Conservation (phyloP, 768 basidiomycete genomes). For the Termitomyces titanicus region DNA sequence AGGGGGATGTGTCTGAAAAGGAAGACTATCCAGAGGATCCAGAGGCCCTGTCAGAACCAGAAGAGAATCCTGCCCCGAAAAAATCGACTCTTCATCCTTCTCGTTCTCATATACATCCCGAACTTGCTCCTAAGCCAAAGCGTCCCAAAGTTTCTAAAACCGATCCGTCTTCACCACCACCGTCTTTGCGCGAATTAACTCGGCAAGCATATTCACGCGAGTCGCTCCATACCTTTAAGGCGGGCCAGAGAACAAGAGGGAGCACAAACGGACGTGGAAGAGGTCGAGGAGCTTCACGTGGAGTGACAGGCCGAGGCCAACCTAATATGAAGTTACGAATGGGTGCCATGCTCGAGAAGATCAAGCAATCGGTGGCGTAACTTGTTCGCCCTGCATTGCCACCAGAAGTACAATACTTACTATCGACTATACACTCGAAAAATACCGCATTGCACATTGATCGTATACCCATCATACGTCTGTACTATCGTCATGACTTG, state of each 20-base stretch:
- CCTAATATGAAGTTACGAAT: constrained; percentile 82
- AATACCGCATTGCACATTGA: constrained; percentile 2
- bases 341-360: constrained; percentile 83
- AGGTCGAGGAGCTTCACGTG: constrained; percentile 20
- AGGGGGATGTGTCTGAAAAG: constrained; percentile 13
- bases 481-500: constrained; percentile 21
- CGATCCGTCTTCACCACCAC: constrained; percentile 13
- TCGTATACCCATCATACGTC: constrained; percentile 10
- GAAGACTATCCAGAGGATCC: background rate
- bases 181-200: constrained; percentile 56
- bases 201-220: constrained; percentile 58
- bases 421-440: background rate
- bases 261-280: constrained; percentile 15
- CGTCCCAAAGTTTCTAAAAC: constrained; percentile 14
- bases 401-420: constrained; percentile 11
- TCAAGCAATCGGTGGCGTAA: constrained; percentile 56
- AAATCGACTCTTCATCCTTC: constrained; percentile 21
- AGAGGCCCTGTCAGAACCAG: constrained; percentile 11
- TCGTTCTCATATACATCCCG: constrained; percentile 24
- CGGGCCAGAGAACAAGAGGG: constrained; percentile 34
- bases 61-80: constrained; percentile 8
- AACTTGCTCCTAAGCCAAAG: constrained; percentile 16
- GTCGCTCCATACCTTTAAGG: constrained; percentile 56
- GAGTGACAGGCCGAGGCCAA: constrained; percentile 40
- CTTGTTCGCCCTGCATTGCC: background rate